These are phyloP conservation scores for Blastocladiella emersonii DNA, from an alignment of 371 early-diverging fungal genomes.

Conservation along the genomic window DNA sequence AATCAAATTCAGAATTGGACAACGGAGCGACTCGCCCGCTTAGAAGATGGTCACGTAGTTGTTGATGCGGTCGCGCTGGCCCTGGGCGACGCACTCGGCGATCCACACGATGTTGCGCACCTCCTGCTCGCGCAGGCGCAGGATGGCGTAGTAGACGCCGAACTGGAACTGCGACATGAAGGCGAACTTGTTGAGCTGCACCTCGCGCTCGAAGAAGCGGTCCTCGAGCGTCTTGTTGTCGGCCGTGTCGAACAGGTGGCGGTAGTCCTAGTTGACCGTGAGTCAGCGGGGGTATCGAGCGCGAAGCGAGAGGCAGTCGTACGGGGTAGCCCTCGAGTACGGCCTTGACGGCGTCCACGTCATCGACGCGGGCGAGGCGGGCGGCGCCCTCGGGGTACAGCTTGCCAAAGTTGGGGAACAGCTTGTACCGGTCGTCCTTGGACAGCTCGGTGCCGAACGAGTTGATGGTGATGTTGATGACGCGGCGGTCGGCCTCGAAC, in stretches of 20 bases:
- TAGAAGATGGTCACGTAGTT: slow-evolving; percentile 83
- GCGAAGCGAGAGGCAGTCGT: slow-evolving; percentile 13
- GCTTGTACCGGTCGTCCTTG: slow-evolving; percentile 84
- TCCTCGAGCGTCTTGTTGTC: slow-evolving; percentile 70
- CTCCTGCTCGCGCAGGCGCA: slow-evolving; percentile 98
- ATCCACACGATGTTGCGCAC: slow-evolving; percentile 99
- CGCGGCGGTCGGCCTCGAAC: slow-evolving; percentile 96
- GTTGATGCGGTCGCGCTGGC: slow-evolving; percentile 86
- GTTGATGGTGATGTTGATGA: slow-evolving; percentile 95
- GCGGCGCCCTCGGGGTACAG: slow-evolving; percentile 78
- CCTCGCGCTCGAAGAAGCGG: slow-evolving; percentile 88
- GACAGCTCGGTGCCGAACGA: slow-evolving; percentile 90
- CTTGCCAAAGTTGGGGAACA: slow-evolving; percentile 82
- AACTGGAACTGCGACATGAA: slow-evolving; percentile 94
- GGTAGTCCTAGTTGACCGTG: slow-evolving; percentile 46
- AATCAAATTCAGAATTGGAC: no score
- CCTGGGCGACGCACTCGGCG: slow-evolving; percentile 97
- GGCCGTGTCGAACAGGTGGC: slow-evolving; percentile 44
- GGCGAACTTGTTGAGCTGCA: slow-evolving; percentile 77
- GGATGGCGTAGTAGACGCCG: slow-evolving; percentile 90
- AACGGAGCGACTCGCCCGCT: background rate
- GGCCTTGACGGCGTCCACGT: slow-evolving; percentile 80
- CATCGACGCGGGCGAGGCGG: slow-evolving; percentile 78
- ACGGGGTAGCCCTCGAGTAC: slow-evolving; percentile 69
- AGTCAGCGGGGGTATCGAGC: background rate